phyloP scores from a whole-genome alignment of 768 basidiomycete genomes.

The Mycena metata region DNA sequence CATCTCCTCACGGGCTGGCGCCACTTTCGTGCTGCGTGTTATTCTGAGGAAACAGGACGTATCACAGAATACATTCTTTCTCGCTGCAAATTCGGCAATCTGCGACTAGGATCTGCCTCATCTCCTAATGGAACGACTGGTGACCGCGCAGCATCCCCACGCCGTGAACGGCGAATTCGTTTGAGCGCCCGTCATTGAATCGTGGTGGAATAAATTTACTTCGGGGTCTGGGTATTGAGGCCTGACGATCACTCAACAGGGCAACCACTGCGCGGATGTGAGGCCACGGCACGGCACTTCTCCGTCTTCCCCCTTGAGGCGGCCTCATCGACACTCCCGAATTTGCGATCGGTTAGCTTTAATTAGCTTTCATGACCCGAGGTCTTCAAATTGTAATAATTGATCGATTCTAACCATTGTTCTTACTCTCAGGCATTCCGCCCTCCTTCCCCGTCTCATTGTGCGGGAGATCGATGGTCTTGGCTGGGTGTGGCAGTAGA shows the following conservation, averaged over 20 bases:
- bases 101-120: neutral
- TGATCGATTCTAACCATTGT: neutral
- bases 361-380: neutral
- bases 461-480: too few species aligned
- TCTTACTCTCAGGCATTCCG: neutral
- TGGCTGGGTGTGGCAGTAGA: too few species aligned
- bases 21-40: neutral
- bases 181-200: neutral
- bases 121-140: slow-evolving; percentile 3
- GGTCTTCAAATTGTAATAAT: neutral
- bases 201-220: too few species aligned
- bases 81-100: slow-evolving; percentile 8
- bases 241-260: too few species aligned
- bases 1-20: neutral
- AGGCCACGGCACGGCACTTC: neutral
- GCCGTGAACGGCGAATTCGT: slow-evolving; percentile 4
- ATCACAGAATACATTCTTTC: neutral
- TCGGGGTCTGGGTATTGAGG: too few species aligned
- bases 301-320: too few species aligned
- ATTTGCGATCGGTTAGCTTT: neutral
- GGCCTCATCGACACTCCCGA: too few species aligned
- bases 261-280: too few species aligned
- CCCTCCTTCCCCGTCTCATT: neutral
- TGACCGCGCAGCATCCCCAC: neutral
- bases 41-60: neutral